Conservation (phyloP, 192 early-diverging fungal species). For the Backusella luteola region DNA sequence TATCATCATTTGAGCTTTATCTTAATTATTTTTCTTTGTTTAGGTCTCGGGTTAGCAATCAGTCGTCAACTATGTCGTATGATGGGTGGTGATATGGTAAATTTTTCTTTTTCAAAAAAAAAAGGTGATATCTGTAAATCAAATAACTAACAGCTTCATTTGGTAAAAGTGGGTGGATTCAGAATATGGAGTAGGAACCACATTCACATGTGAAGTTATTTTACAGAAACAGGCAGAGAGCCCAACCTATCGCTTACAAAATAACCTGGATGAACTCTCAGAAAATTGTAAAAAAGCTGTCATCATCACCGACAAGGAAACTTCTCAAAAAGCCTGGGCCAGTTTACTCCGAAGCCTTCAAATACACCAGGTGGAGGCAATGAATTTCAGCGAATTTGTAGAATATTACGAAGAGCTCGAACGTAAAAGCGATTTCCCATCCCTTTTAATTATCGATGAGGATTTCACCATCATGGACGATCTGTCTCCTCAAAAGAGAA, state of each 20-base stretch:
- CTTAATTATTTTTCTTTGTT: background rate
- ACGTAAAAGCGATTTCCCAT: background rate
- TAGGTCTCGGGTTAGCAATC: constrained; percentile 66
- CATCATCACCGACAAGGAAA: background rate
- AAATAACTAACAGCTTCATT: background rate
- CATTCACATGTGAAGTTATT: constrained; percentile 61
- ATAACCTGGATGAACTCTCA: constrained; percentile 5
- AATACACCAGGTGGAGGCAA: background rate
- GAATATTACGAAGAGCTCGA: background rate
- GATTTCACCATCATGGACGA: constrained; percentile 5
- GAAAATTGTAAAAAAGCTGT: background rate
- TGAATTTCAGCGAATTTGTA: background rate
- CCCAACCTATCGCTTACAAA: constrained; percentile 14
- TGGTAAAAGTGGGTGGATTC: constrained; percentile 35
- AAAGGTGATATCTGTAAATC: too few relatives aligned
- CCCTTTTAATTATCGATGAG: constrained; percentile 11
- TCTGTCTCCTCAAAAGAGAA: background rate
- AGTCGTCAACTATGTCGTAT: constrained; percentile 51
- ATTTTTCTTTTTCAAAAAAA: background rate
- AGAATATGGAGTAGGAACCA: constrained; percentile 64
- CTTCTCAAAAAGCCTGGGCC: background rate
- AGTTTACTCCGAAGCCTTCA: background rate
- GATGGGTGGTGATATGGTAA: constrained; percentile 64
- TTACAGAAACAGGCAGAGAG: constrained; percentile 3
- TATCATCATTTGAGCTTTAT: background rate